Conservation (phyloP, 164 flowering plant genomes). For the Taxillus chinensis region DNA sequence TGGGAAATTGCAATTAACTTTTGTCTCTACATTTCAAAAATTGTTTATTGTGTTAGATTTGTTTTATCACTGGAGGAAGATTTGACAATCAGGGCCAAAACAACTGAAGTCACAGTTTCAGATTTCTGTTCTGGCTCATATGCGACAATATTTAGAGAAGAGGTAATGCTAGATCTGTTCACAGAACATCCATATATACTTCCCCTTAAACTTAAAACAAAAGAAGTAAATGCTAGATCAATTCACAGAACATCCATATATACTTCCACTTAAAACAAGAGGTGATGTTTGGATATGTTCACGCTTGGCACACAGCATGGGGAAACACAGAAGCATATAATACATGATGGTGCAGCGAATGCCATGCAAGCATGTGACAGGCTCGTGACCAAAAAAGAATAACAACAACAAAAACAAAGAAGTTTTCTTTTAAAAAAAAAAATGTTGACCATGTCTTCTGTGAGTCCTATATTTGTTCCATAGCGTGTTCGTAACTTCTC, state of each 20-base stretch:
- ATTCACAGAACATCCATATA: too few relatives aligned
- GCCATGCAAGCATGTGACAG: too few relatives aligned
- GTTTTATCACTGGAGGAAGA: conserved; percentile 76
- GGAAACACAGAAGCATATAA: too few relatives aligned
- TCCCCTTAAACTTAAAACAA: neutral
- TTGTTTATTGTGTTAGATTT: conserved; percentile 34
- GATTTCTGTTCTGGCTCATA: conserved; percentile 93
- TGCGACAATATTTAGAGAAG: conserved; percentile 69
- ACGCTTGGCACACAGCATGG: too few relatives aligned
- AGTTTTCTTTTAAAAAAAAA: too few relatives aligned
- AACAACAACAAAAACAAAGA: too few relatives aligned
- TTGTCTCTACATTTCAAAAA: neutral
- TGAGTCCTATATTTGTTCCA: neutral
- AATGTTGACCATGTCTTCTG: too few relatives aligned
- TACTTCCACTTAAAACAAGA: too few relatives aligned
- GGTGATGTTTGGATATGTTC: too few relatives aligned
- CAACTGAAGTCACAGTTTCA: conserved; percentile 55
- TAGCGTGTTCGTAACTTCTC: neutral
- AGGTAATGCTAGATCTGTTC: conserved; percentile 31
- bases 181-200: neutral
- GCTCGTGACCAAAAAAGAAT: too few relatives aligned
- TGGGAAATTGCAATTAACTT: too few relatives aligned
- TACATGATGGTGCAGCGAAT: too few relatives aligned
- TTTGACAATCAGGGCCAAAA: conserved; percentile 72
- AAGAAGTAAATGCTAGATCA: neutral